Conservation (phyloP, 768 basidiomycete species). For the Hypholoma fasciculare region DNA sequence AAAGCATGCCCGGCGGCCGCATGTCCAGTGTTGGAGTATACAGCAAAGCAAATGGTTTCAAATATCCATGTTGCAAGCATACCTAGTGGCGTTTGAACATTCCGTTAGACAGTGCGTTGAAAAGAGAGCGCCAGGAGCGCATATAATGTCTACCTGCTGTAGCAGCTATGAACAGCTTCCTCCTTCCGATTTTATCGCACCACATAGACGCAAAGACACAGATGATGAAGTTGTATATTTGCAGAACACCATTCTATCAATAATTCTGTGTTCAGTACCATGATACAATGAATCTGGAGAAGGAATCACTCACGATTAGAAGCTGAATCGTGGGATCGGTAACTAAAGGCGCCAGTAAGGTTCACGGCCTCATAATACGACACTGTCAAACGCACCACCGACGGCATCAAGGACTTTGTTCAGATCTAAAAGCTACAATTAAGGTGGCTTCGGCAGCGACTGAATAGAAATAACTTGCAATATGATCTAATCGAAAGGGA, state of each 20-base stretch:
- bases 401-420: slow-evolving; percentile 53
- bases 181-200: slow-evolving; percentile 48
- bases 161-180: slow-evolving; percentile 47
- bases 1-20: slow-evolving; percentile 50
- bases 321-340: slow-evolving; percentile 42
- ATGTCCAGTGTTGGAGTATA: slow-evolving; percentile 35
- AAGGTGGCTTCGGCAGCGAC: background rate
- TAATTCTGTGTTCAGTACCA: background rate
- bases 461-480: slow-evolving; percentile 24
- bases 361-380: background rate
- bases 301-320: slow-evolving; percentile 27
- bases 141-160: slow-evolving; percentile 29
- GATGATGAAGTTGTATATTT: slow-evolving; percentile 54
- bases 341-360: slow-evolving; percentile 23
- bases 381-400: slow-evolving; percentile 30
- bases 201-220: slow-evolving; percentile 31
- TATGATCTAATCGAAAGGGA: slow-evolving; percentile 35
- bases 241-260: slow-evolving; percentile 48
- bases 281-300: background rate
- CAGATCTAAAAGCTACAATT: slow-evolving; percentile 28
- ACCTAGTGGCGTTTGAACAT: slow-evolving; percentile 14
- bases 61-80: slow-evolving; percentile 56
- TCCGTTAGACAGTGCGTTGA: background rate
- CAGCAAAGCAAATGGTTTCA: slow-evolving; percentile 52
- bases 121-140: background rate